Conservation (phyloP, 1,284 basidiomycete genomes). For the Puccinia horiana region DNA sequence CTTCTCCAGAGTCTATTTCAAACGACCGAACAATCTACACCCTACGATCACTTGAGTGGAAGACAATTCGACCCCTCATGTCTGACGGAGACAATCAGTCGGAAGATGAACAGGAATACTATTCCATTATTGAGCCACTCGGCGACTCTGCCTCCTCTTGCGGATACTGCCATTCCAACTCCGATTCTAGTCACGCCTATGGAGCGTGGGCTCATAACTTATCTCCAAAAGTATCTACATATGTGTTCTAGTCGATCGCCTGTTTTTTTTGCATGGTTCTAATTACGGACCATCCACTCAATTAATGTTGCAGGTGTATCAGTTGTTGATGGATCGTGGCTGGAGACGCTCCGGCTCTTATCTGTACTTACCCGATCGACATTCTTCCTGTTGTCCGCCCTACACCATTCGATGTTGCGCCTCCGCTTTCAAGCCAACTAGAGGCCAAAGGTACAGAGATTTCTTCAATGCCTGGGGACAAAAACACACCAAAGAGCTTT, state of each 20-base stretch:
- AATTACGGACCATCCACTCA: neutral
- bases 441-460: slow-evolving; percentile 46
- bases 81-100: neutral
- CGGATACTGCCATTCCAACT: slow-evolving; percentile 34
- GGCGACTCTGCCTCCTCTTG: neutral
- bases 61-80: neutral
- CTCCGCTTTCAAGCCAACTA: slow-evolving; percentile 19
- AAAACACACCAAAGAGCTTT: no score
- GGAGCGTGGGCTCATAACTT: slow-evolving; percentile 34
- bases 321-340: slow-evolving; percentile 74
- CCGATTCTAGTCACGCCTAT: slow-evolving; percentile 28
- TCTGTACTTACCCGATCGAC: slow-evolving; percentile 76
- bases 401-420: slow-evolving; percentile 76
- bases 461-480: no score
- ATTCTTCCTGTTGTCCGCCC: slow-evolving; percentile 81
- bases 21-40: neutral
- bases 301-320: slow-evolving; percentile 58
- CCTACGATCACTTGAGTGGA: neutral
- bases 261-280: neutral
- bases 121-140: slow-evolving; percentile 39
- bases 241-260: neutral
- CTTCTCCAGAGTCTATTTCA: no score
- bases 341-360: slow-evolving; percentile 78
- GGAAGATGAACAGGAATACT: neutral
- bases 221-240: slow-evolving; percentile 27